Evolutionary conservation across 164 flowering plant species (phyloP).

Genomic region (Vitis riparia): DNA sequence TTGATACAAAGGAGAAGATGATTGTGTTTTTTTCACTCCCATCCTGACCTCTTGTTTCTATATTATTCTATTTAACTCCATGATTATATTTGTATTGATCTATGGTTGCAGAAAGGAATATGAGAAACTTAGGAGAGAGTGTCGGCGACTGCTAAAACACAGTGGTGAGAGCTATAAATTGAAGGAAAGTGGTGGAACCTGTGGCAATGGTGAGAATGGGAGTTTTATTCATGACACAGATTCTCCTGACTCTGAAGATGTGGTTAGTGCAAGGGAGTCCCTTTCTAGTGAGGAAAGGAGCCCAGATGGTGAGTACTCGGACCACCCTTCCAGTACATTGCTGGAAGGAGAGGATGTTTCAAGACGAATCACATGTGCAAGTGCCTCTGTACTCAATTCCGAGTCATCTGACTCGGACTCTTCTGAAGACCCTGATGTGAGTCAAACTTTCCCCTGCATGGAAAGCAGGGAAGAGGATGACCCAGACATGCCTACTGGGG

Average conservation of each 20-base stretch:
- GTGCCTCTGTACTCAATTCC: conserved; percentile 27
- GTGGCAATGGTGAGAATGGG: conserved; percentile 18
- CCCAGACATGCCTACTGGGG: conserved; percentile 19
- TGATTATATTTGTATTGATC: not conserved
- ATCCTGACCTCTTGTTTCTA: not conserved
- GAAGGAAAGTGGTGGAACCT: conserved; percentile 26
- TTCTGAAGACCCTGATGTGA: conserved; percentile 48
- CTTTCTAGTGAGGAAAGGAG: conserved; percentile 68
- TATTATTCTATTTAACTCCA: not conserved
- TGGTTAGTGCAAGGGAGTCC: conserved; percentile 82
- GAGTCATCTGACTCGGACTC: conserved; percentile 69
- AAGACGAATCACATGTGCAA: conserved; percentile 26
- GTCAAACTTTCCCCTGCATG: conserved; percentile 25
- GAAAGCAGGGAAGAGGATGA: conserved; percentile 39
- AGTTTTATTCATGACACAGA: conserved; percentile 26
- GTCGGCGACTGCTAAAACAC: conserved; percentile 38
- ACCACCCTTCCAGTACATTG: conserved; percentile 23
- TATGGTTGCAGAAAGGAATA: conserved; percentile 65
- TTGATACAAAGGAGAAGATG: not conserved
- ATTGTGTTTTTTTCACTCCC: not conserved
- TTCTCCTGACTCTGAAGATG: conserved; percentile 67
- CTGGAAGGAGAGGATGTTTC: conserved; percentile 35
- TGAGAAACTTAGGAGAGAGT: conserved; percentile 56
- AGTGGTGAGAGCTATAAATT: conserved; percentile 19
- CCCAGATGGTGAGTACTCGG: conserved; percentile 38